Conservation (phyloP, 1,139 yeast genomes). For the Pichia sp. region DNA sequence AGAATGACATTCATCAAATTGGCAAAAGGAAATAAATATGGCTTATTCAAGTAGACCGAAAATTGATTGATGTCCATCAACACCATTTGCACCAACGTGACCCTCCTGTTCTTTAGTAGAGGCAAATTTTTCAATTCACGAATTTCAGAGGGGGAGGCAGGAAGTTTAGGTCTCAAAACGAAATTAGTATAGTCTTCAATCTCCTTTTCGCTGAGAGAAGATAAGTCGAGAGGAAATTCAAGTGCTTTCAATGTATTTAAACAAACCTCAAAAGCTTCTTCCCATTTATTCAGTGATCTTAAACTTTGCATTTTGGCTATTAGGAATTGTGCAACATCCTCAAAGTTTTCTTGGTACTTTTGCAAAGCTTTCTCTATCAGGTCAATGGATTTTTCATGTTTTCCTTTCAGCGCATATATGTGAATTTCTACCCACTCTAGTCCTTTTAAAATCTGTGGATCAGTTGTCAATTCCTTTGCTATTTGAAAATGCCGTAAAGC, state of each 20-base stretch:
- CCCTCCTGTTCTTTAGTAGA: conserved; percentile 32
- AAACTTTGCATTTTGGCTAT: conserved; percentile 41
- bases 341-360: conserved; percentile 21
- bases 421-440: conserved; percentile 37
- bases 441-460: conserved; percentile 27
- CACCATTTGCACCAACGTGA: conserved; percentile 40
- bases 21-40: conserved; percentile 27
- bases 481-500: conserved; percentile 35
- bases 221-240: conserved; percentile 32
- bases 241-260: conserved; percentile 35
- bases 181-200: conserved; percentile 21
- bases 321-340: conserved; percentile 36
- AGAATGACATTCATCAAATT: conserved; percentile 31
- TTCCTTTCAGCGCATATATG: conserved; percentile 32
- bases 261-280: conserved; percentile 39
- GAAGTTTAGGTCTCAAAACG: conserved; percentile 35
- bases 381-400: conserved; percentile 34
- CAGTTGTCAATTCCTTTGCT: conserved; percentile 33
- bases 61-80: conserved; percentile 41
- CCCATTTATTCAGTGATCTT: conserved; percentile 34
- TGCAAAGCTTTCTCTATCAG: conserved; percentile 31
- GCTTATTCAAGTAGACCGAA: conserved; percentile 25
- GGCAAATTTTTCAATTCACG: conserved; percentile 34
- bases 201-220: conserved; percentile 22
- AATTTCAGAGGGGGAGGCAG: conserved; percentile 43